Evolutionary conservation across 225 moss, liverwort and hornwort genomes (phyloP), one percentile per base, ranked within the genome.

Genomic region (Marchantia polymorpha): DNA sequence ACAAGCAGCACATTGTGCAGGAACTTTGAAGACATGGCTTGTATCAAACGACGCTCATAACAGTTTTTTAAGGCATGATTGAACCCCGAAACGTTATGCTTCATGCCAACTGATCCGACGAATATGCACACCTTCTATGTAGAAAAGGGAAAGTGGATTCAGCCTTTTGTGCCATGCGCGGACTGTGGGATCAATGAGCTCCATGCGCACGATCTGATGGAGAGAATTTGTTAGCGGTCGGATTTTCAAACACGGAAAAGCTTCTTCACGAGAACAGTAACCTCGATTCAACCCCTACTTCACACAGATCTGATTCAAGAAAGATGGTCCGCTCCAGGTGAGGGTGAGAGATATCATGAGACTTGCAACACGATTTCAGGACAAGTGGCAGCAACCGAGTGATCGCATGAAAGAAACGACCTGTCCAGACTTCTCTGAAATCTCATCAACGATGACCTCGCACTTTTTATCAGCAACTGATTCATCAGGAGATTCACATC

Each of bases 91-190:
- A 39, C 39, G 39, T 39, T 39, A 2, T 39, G 39, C 39, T 39
- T 39, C 39, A 39, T 39, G 39, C 39, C 39, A 39, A 48, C 15
- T 5, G 23, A 25, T 13, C 1, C 30, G 13, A 12, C 0, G 23
- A 30, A 22, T 47, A 8, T 8, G 82, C 89, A 83, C 83, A 94
- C 96, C 94, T 85, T 97, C 97, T 55, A 99, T 92, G 80, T 91
- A 94, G 14, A 94, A 78, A 53, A 91, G 84, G 47, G 92, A 86
- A 69, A 99, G 90, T 74, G 92, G 93, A 49, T 85, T 90, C 80
- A 94, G 78, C 23, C 89, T 88, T 60, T 86, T 75, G 73, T 94
- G 93, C 88, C 93, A 94, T 61, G 90, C 91, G 82, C 88, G 89
- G 52, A 99, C 91, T 75, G 82, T 86, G 25, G 76, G 80, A 87